Conservation (phyloP, 768 basidiomycete species). For the Roridomyces roridus region DNA sequence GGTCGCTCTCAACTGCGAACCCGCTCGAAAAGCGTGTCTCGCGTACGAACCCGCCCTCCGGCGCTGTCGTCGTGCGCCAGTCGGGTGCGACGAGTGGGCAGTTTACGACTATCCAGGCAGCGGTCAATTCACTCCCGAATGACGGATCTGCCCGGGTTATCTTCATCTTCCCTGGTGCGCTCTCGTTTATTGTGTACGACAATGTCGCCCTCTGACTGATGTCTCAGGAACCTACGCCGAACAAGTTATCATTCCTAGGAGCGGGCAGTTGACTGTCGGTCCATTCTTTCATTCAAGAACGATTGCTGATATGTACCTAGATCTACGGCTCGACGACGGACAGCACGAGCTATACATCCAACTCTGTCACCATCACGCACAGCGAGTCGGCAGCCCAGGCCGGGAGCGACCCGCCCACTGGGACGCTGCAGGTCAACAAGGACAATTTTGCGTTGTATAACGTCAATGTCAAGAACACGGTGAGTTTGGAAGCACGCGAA, state of each 20-base stretch:
- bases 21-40: slow-evolving; percentile 24
- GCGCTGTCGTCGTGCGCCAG: slow-evolving; percentile 25
- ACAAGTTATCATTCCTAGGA: slow-evolving; percentile 27
- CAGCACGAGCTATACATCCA: slow-evolving; percentile 33
- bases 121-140: slow-evolving; percentile 27
- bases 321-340: slow-evolving; percentile 32
- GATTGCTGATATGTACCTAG: neutral
- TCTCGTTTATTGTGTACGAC: too few relatives aligned
- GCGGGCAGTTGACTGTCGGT: slow-evolving; percentile 23
- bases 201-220: neutral
- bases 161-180: slow-evolving; percentile 28
- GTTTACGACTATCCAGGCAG: slow-evolving; percentile 29
- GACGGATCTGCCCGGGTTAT: slow-evolving; percentile 23
- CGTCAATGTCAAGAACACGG: slow-evolving; percentile 37
- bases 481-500: neutral
- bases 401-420: slow-evolving; percentile 35
- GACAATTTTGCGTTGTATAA: slow-evolving; percentile 40
- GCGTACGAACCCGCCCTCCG: slow-evolving; percentile 27
- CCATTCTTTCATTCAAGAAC: neutral
- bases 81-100: slow-evolving; percentile 18
- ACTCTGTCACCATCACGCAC: slow-evolving; percentile 36
- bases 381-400: slow-evolving; percentile 32
- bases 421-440: slow-evolving; percentile 38
- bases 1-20: too few relatives aligned
- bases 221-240: slow-evolving; percentile 27